Base-by-base conservation (phyloP, 257 asterid species). In the Lantana camara region DNA sequence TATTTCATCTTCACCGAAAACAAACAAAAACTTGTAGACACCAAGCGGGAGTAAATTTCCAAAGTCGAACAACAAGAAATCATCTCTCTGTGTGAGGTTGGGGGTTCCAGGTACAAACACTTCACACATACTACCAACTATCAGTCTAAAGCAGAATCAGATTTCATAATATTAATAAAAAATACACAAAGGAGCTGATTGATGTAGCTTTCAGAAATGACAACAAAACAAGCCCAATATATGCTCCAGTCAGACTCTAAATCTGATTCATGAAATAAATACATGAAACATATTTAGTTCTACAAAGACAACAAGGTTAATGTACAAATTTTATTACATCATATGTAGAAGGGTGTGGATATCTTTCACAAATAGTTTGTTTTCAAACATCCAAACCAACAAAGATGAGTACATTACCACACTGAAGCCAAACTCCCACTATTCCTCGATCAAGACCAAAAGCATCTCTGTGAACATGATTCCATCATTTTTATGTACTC, bases 321-420 rank as follows among this genome's bases (percentile, higher is more conserved):
- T 74, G 67, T 82, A 85, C 87, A 85, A 54, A 69, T 59, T n/a
- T 79, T 77, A 82, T 72, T 72, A 76, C 78, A 72, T 76, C 75
- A 66, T 71, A 69, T 48, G 66, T 38, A 70, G 74, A 52, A 69
- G 59, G 77, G 60, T 51, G 70, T 15, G 70, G 69, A 79, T 70
- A 66, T 65, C 73, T 72, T 60, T 68, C 76, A 66, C 68, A 66
- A 57, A 72, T 59, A 32, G 3, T 14, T 53, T 44, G 76, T 45
- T 68, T 51, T 57, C 53, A 57, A 41, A 74, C 68, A 75, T 76
- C 70, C 79, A 76, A 69, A 77, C 73, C 75, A 61, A 71, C 45
- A 72, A 63, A 67, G 61, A 67, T 32, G 66, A 71, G 59, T 46
- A 69, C 84, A 64, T 19, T 55, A 67, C 67, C 77, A 45, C 66